Conservation (phyloP, 306 rosid genomes). For the Glycine soja region DNA sequence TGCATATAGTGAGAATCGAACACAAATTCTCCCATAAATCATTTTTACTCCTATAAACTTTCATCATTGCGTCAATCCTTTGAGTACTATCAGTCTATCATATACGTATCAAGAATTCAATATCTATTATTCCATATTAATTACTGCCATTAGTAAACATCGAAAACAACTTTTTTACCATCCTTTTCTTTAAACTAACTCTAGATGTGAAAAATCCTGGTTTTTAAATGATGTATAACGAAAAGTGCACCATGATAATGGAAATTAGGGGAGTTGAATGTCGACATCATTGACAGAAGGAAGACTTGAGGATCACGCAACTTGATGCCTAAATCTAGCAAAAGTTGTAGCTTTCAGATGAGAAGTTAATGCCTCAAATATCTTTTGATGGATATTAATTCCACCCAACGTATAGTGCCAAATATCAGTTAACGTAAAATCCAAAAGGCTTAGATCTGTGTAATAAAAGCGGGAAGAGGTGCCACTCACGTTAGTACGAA, state of each 20-base stretch:
- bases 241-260: neutral
- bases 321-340: slow-evolving; percentile 35
- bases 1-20: no score
- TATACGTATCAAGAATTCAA: neutral
- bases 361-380: slow-evolving; percentile 33
- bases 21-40: no score
- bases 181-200: neutral
- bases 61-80: no score
- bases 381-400: neutral
- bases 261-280: neutral
- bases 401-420: neutral
- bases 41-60: no score
- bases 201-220: neutral
- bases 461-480: neutral
- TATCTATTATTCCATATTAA: neutral
- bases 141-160: neutral
- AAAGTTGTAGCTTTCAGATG: slow-evolving; percentile 47
- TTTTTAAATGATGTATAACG: neutral
- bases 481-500: neutral
- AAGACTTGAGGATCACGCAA: slow-evolving; percentile 41
- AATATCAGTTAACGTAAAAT: no score
- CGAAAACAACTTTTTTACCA: slow-evolving; percentile 14
- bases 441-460: neutral
- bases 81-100: neutral
- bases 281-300: slow-evolving; percentile 14